These are phyloP conservation scores for Orychophragmus violaceus DNA, from an alignment of 345 rosid genomes.

Conservation along the genomic window DNA sequence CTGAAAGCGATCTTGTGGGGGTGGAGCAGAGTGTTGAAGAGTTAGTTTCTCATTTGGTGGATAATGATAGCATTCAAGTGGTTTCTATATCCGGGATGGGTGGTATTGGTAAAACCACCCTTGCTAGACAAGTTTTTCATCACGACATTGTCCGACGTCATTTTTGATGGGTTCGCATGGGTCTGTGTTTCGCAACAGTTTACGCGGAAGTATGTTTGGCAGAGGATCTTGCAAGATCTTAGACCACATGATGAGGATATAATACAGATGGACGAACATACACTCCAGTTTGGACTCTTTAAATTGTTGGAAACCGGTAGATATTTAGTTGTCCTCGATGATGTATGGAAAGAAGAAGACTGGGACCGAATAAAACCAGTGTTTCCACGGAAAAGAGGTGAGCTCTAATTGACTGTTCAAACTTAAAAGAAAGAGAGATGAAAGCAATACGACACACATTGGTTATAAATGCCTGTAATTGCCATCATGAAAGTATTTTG, in stretches of 20 bases:
- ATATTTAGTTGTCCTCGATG: constrained; percentile 43
- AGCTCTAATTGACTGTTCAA: neutral
- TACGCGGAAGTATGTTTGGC: constrained; percentile 26
- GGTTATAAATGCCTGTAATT: neutral
- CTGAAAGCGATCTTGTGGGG: constrained; percentile 37
- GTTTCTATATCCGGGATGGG: constrained; percentile 48
- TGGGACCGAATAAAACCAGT: no score
- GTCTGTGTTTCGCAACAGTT: constrained; percentile 36
- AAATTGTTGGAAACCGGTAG: constrained; percentile 15
- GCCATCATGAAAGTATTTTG: neutral
- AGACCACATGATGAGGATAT: constrained; percentile 15
- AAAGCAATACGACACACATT: neutral
- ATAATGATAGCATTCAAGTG: neutral
- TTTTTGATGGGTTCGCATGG: constrained; percentile 36
- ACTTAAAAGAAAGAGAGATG: neutral
- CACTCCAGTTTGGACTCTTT: constrained; percentile 13
- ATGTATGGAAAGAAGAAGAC: constrained; percentile 31
- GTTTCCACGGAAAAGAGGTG: constrained; percentile 24
- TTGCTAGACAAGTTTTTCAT: constrained; percentile 29
- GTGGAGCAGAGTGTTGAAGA: constrained; percentile 22
- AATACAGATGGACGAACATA: constrained; percentile 15
- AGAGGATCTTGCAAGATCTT: constrained; percentile 26
- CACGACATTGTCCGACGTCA: constrained; percentile 12
- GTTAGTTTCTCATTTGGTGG: constrained; percentile 21
- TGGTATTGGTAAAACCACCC: constrained; percentile 47